These are phyloP conservation scores for Leccinum broughii DNA, from an alignment of 768 basidiomycete species.

Conservation along the genomic window DNA sequence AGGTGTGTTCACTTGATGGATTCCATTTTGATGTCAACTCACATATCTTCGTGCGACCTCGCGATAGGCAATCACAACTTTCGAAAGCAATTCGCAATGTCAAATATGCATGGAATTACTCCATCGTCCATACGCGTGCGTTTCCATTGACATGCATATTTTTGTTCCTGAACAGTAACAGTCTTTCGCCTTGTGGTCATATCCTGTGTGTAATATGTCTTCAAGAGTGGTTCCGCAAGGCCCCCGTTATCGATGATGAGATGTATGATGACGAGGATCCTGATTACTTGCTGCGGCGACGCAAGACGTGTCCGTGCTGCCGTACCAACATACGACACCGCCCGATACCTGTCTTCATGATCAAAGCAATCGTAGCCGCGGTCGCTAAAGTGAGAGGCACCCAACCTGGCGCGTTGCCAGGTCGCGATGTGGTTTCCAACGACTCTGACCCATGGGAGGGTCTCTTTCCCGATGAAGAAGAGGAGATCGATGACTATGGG, in stretches of 20 bases:
- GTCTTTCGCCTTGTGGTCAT: constrained; percentile 76
- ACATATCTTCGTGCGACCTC: not conserved
- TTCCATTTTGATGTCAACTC: not conserved
- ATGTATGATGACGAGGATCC: constrained; percentile 43
- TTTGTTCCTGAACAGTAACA: constrained; percentile 27
- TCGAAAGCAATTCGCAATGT: constrained; percentile 65
- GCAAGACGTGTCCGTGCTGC: constrained; percentile 75
- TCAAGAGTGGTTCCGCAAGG: constrained; percentile 76
- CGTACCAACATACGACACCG: constrained; percentile 55
- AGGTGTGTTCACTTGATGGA: constrained; percentile 40
- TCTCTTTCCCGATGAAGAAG: constrained; percentile 54
- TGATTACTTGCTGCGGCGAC: constrained; percentile 52
- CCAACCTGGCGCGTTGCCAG: constrained; percentile 18
- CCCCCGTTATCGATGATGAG: constrained; percentile 50
- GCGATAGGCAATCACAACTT: constrained; percentile 48
- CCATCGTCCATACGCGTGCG: constrained; percentile 65
- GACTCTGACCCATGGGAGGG: constrained; percentile 71
- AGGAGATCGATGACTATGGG: constrained; percentile 40
- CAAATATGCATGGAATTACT: constrained; percentile 79
- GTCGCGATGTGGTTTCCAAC: constrained; percentile 33
- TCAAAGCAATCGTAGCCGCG: constrained; percentile 57
- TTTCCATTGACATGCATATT: constrained; percentile 13
- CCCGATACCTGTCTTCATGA: constrained; percentile 68
- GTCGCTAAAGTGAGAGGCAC: constrained; percentile 46
- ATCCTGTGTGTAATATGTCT: constrained; percentile 72